Percentiles rank a stretch among this genome's conserved stretches.
phyloP scores from a whole-genome alignment of 2,329 filamentous ascomycete genomes.

The Bipolaris bicolor region DNA sequence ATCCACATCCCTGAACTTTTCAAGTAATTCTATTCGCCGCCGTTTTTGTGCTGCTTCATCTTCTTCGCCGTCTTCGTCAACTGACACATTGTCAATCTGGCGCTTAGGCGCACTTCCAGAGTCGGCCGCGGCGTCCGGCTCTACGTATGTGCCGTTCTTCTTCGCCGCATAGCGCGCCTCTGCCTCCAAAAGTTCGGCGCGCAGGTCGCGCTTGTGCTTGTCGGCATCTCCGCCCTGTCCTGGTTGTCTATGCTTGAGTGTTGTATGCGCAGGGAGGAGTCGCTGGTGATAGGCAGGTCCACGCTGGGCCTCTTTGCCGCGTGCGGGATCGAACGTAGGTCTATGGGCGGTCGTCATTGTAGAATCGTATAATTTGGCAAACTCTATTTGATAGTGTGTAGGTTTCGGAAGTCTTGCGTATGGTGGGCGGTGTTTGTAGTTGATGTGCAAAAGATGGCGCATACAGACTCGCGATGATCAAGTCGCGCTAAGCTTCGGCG shows the following conservation, averaged over 20 bases:
- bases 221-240: slow-evolving; percentile 88
- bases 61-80: slow-evolving; percentile 59
- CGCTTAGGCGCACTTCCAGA: slow-evolving; percentile 65
- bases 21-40: slow-evolving; percentile 73
- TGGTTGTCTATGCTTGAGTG: slow-evolving; percentile 81
- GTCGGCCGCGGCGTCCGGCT: slow-evolving; percentile 54
- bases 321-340: slow-evolving; percentile 95
- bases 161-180: slow-evolving; percentile 89
- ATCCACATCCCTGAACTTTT: slow-evolving; percentile 87
- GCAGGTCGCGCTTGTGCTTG: slow-evolving; percentile 73
- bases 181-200: slow-evolving; percentile 85
- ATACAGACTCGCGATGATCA: slow-evolving; percentile 13
- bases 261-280: slow-evolving; percentile 89
- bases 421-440: slow-evolving; percentile 12
- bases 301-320: slow-evolving; percentile 91
- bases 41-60: slow-evolving; percentile 80
- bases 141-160: slow-evolving; percentile 68
- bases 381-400: not conserved
- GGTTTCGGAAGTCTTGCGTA: slow-evolving; percentile 43
- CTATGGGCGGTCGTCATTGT: slow-evolving; percentile 68
- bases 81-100: slow-evolving; percentile 61
- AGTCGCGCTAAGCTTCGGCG: slow-evolving; percentile 23
- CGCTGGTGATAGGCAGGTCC: slow-evolving; percentile 96
- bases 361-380: not conserved
- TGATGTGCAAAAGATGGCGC: slow-evolving; percentile 15